Evolutionary conservation across 1,284 basidiomycete genomes (phyloP).

Genomic region (Filobasidium uniguttulatum): DNA sequence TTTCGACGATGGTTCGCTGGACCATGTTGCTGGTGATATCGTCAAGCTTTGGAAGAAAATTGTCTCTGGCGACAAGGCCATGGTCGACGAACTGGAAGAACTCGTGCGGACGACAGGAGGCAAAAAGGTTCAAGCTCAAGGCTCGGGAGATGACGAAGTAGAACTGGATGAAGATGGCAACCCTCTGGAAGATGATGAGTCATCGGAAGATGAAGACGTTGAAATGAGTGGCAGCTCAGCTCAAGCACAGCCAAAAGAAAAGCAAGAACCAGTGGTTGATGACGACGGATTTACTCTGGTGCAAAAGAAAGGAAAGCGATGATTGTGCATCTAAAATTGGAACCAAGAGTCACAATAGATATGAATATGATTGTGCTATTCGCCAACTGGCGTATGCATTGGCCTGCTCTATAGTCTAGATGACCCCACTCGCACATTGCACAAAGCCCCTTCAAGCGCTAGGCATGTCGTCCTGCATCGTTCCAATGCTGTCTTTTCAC

Average conservation of each 20-base stretch:
- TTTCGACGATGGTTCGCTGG: conserved; percentile 66
- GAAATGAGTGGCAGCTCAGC: conserved; percentile 11
- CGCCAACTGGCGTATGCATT: too few species aligned
- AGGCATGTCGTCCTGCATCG: too few species aligned
- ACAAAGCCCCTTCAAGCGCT: too few species aligned
- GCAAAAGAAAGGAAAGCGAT: conserved; percentile 43
- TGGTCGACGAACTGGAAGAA: conserved; percentile 47
- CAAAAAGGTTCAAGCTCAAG: conserved; percentile 41
- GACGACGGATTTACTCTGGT: conserved; percentile 78
- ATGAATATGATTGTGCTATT: too few species aligned
- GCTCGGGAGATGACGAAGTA: conserved; percentile 29
- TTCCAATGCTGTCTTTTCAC: too few species aligned
- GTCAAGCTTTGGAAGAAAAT: conserved; percentile 51
- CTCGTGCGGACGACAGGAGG: conserved; percentile 50
- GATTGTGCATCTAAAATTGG: too few species aligned
- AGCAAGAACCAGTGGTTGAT: conserved; percentile 55
- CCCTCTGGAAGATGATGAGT: conserved; percentile 36
- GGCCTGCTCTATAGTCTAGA: too few species aligned
- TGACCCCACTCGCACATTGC: too few species aligned
- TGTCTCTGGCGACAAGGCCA: conserved; percentile 37
- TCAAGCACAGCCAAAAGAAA: conserved; percentile 18
- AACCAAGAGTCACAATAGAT: too few species aligned
- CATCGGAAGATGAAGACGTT: conserved; percentile 42
- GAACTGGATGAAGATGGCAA: conserved; percentile 37
- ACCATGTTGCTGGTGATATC: conserved; percentile 55